These are phyloP conservation scores for Talaromyces thailandensis DNA, from an alignment of 495 filamentous ascomycete genomes.

Conservation along the genomic window DNA sequence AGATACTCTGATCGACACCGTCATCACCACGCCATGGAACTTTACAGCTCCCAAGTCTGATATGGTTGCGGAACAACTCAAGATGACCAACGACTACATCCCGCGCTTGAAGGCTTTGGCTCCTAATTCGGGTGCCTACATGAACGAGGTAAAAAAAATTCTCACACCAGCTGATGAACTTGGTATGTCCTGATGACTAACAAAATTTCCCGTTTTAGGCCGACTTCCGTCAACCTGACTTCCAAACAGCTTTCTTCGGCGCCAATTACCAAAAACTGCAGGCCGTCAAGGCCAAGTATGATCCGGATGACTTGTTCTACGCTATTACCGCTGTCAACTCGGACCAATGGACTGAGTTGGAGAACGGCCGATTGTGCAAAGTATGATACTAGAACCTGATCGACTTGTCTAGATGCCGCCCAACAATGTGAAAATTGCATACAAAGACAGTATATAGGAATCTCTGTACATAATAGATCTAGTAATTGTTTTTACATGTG, in stretches of 20 bases:
- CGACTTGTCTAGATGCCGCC: not conserved
- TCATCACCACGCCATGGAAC: slow-evolving; percentile 31
- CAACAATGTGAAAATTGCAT: too few relatives aligned
- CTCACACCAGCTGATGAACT: not conserved
- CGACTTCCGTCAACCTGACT: slow-evolving; percentile 42
- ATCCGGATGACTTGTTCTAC: slow-evolving; percentile 52
- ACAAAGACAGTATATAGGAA: not conserved
- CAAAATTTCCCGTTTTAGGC: slow-evolving; percentile 6
- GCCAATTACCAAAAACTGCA: slow-evolving; percentile 27
- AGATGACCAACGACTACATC: slow-evolving; percentile 4
- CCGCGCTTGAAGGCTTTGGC: slow-evolving; percentile 16
- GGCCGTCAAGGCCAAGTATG: slow-evolving; percentile 37
- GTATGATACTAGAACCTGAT: not conserved
- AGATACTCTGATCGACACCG: slow-evolving; percentile 35
- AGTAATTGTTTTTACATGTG: too few relatives aligned
- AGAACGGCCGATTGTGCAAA: slow-evolving; percentile 29
- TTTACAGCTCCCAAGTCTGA: slow-evolving; percentile 28
- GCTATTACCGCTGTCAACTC: slow-evolving; percentile 51
- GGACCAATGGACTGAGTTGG: slow-evolving; percentile 39
- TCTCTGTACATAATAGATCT: not conserved
- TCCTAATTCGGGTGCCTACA: slow-evolving; percentile 27
- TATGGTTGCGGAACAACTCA: slow-evolving; percentile 25
- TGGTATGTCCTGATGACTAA: too few relatives aligned
- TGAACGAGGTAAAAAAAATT: slow-evolving; percentile 26
- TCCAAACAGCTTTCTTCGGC: slow-evolving; percentile 43